Conservation (phyloP, 495 filamentous ascomycete species). For the Penicillium pulvis region DNA sequence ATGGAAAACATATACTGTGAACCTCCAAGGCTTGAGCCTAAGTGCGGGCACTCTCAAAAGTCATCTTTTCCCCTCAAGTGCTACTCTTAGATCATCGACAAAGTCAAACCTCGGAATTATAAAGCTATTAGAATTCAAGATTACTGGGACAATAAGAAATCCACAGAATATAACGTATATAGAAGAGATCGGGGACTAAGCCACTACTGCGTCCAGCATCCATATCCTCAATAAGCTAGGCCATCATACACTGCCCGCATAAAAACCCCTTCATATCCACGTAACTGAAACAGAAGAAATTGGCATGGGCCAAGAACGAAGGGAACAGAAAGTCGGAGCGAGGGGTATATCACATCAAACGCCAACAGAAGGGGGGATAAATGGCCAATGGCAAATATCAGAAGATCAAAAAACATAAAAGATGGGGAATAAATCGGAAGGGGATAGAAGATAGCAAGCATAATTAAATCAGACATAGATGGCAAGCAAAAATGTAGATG, state of each 20-base stretch:
- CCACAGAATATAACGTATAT: constrained; percentile 8
- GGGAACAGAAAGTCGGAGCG: constrained; percentile 29
- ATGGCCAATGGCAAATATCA: constrained; percentile 15
- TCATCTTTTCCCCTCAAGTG: no score
- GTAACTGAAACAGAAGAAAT: constrained; percentile 23
- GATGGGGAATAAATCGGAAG: neutral
- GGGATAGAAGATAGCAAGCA: neutral
- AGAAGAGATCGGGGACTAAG: constrained; percentile 12
- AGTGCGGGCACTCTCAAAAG: no score
- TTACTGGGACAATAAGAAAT: neutral
- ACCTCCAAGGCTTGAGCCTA: no score
- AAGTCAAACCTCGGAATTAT: neutral
- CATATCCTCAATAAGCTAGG: constrained; percentile 1
- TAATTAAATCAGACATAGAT: neutral
- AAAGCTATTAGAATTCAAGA: constrained; percentile 1
- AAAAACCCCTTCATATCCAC: constrained; percentile 24
- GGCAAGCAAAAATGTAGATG: neutral
- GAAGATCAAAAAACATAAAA: constrained; percentile 13
- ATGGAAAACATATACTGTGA: no score
- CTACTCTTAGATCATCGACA: no score
- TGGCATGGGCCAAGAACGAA: constrained; percentile 23
- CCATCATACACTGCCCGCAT: constrained; percentile 2
- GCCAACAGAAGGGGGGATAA: constrained; percentile 31
- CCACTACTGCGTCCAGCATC: constrained; percentile 5
- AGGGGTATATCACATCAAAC: constrained; percentile 54